Conservation (phyloP, 2,329 filamentous ascomycete genomes). For the Microcyclospora tardicrescens region DNA sequence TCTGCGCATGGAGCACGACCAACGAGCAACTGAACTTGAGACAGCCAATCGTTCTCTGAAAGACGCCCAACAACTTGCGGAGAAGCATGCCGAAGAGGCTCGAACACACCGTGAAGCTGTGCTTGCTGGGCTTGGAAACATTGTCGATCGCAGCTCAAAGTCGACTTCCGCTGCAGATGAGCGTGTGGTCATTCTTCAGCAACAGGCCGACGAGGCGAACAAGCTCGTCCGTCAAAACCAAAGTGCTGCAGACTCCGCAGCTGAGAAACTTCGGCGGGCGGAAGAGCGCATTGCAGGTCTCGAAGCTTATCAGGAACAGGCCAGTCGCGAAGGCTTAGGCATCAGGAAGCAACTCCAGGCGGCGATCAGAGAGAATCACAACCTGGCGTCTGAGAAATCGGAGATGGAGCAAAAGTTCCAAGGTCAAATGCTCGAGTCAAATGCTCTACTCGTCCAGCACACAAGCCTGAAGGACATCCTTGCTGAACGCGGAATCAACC, state of each 20-base stretch:
- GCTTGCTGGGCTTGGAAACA: conserved; percentile 66
- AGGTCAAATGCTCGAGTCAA: conserved; percentile 82
- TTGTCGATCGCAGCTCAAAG: conserved; percentile 43
- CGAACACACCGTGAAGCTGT: conserved; percentile 73
- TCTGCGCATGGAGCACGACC: conserved; percentile 72
- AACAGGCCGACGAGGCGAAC: conserved; percentile 67
- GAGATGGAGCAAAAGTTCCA: conserved; percentile 74
- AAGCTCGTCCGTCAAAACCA: conserved; percentile 77
- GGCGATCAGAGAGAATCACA: conserved; percentile 69
- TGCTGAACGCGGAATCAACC: conserved; percentile 74
- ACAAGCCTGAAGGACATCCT: conserved; percentile 87
- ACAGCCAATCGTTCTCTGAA: conserved; percentile 58
- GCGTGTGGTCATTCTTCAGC: conserved; percentile 60
- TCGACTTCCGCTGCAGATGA: conserved; percentile 45
- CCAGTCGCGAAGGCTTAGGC: conserved; percentile 79
- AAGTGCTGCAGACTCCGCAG: conserved; percentile 70
- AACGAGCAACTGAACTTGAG: conserved; percentile 64
- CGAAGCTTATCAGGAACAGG: conserved; percentile 94
- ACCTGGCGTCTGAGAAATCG: conserved; percentile 64
- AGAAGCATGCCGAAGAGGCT: conserved; percentile 78
- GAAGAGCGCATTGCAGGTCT: conserved; percentile 95
- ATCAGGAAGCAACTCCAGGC: conserved; percentile 83
- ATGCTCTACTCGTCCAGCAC: conserved; percentile 83
- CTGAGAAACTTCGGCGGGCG: conserved; percentile 78
- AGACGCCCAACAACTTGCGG: conserved; percentile 77